Evolutionary conservation across 2,329 filamentous ascomycete species (phyloP).

Genomic region (Pseudocercospora eumusae): DNA sequence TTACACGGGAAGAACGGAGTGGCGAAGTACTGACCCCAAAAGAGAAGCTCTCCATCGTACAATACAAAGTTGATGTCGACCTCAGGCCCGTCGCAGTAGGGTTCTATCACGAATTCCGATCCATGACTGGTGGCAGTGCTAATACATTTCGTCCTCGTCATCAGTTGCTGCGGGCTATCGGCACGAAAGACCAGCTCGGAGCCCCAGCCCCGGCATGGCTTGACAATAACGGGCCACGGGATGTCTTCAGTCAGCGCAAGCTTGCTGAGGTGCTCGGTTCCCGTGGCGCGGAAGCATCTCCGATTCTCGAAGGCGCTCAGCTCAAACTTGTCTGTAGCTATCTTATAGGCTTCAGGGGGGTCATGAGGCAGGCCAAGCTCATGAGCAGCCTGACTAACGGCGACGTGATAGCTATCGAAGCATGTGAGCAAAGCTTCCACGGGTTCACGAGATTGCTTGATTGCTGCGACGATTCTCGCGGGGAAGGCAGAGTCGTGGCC

Average conservation of each 20-base stretch:
- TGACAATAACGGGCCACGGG: constrained; percentile 35
- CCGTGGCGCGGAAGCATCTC: neutral
- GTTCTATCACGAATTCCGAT: constrained; percentile 42
- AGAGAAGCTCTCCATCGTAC: constrained; percentile 44
- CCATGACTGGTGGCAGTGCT: constrained; percentile 21
- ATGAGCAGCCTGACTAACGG: constrained; percentile 39
- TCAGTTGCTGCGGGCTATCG: constrained; percentile 34
- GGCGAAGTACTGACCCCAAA: constrained; percentile 28
- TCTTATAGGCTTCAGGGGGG: constrained; percentile 29
- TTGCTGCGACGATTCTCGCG: neutral
- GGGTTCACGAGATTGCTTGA: neutral
- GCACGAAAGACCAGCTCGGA: constrained; percentile 42
- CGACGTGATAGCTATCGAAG: constrained; percentile 37
- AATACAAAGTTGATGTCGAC: constrained; percentile 48
- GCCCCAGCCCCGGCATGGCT: constrained; percentile 36
- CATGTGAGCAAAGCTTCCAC: constrained; percentile 43
- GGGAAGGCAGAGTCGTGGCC: neutral
- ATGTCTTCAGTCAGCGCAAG: constrained; percentile 38
- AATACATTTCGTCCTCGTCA: constrained; percentile 16
- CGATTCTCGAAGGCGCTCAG: neutral
- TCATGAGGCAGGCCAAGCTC: constrained; percentile 41
- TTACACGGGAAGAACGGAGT: neutral
- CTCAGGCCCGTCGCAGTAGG: constrained; percentile 47
- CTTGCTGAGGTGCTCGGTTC: constrained; percentile 1
- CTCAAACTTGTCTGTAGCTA: neutral